Conservation (phyloP, 202 grass and related monocot genomes). For the Brachypodium distachyon region DNA sequence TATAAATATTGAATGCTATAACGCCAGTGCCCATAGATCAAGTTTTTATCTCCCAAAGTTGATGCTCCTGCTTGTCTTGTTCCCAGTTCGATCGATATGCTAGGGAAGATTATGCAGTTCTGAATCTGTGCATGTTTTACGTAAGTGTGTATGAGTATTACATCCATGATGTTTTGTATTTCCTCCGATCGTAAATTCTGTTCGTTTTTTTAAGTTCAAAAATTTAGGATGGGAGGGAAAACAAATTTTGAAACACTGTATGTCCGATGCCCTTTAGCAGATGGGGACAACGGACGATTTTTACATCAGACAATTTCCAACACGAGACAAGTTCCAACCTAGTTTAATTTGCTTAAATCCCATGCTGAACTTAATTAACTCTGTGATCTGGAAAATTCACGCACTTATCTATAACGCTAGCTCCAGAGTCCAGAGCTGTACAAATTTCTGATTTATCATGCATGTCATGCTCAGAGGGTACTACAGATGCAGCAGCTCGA, state of each 20-base stretch:
- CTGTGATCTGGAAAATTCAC: not conserved
- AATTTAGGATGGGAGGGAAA: too few species aligned
- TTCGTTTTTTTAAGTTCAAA: too few species aligned
- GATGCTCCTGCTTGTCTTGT: too few species aligned
- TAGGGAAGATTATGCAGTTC: too few species aligned
- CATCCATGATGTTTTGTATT: too few species aligned
- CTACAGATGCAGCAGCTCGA: slow-evolving; percentile 98
- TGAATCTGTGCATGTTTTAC: too few species aligned
- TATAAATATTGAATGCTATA: too few species aligned
- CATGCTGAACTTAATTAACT: not conserved
- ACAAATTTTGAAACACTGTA: not conserved
- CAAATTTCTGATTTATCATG: not conserved
- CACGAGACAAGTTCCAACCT: not conserved
- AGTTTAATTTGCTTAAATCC: not conserved
- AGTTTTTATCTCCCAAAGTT: too few species aligned
- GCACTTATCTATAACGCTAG: not conserved
- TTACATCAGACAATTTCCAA: not conserved
- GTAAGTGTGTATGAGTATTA: too few species aligned
- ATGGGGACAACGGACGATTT: not conserved
- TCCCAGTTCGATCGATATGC: too few species aligned
- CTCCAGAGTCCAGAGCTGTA: not conserved
- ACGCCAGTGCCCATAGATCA: too few species aligned
- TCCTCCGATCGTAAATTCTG: too few species aligned
- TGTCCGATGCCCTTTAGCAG: not conserved
- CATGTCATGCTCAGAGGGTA: slow-evolving; percentile 56